Evolutionary conservation across 2,329 filamentous ascomycete genomes (phyloP), one percentile per base, ranked within the genome.

Genomic region (Colletotrichum gigasporum): DNA sequence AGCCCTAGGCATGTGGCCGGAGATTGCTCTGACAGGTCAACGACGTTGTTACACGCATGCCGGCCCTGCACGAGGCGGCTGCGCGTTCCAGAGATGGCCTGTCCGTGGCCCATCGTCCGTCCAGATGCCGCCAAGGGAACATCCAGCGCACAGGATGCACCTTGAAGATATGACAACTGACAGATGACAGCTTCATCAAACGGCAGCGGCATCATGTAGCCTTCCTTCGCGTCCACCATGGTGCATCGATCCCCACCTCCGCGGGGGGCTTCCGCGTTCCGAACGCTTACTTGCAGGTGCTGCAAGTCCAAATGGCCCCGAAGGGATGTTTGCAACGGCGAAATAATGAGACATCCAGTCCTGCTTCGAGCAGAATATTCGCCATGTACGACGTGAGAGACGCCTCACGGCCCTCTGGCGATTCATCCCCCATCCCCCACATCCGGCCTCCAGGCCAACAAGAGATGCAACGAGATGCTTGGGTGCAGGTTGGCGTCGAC

Each of bases 171-270:
- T 61, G 61, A 64, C 48, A 64, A 64, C 48, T 61, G 61, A 64
- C 61, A 64, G 61, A 64, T 64, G 61, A 64, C 61, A 61, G 41
- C 56, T 64, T 44, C 56, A 50, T 54, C 61, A 64, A 64, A 64
- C 48, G 37, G 41, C 34, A 61, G 48, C 11, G 48, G 37, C 41
- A 56, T 61, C 37, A 42, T 64, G 61, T 61, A 37, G 50, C 48
- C 16, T 61, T 34, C 48, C 48, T 61, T 18, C 28, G 56, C 41
- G 34, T 37, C 28, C 41, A 35, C 12, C 18, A 54, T 41, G 61
- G n/a, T 37, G 56, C 56, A 30, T 42, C 24, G 24, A 28, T 45
- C 55, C 47, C 47, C 60, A 60, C 45, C 34, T 32, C 45, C 55
- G 60, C 48, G 61, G 47, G 44, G 54, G 12, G 24, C 10, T n/a